Base-by-base conservation (phyloP, 148 eudicot species). In the Nepenthes mirabilis region DNA sequence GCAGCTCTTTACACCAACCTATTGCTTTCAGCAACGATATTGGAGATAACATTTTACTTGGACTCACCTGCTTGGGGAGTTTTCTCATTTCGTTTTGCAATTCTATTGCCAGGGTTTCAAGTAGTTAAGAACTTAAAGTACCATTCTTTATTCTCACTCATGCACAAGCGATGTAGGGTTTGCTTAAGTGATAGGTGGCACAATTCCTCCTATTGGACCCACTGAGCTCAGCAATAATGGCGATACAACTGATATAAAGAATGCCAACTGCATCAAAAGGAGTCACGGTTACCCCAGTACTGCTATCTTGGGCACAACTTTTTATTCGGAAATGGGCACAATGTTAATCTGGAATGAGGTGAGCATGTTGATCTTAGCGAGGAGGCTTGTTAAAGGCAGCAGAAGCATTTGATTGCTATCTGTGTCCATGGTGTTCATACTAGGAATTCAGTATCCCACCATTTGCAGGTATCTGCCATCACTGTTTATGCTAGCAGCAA, bases 141-240 rank as follows among this genome's bases (percentile, higher is more conserved):
- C 97, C 97, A 86, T 88, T 75, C 80, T 33, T 80, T 63, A 63
- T 67, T 9, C 80, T 40, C 97, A 23, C 97, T 86, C 91, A 86
- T 86, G 49, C 82, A 68, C 68, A 90, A 90, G 5, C 95, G 95
- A 57, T 86, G 86, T 58, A 40, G 45, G 8, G 23, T 23, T 23
- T 23, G 95, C 97, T 47, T 77, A 59, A 8, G 95, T 86, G 60
- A 90, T 71, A 0, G 91, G 91, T 34, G 87, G 49, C 5, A 91
- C 70, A 32, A 84, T 71, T 33, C 95, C 97, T 60, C 91, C 95
- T 11, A 87, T 64, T 47, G 82, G 62, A 37, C 83, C 91, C 1
- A 95, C 95, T 66, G 87, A 67, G 56, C 69, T 80, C 2, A 83
- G 88, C 68, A 90, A 67, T 80, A 90, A 87, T 1, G 97, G 97